phyloP scores from a whole-genome alignment of 495 filamentous ascomycete genomes.

The Cladorrhinum samala region DNA sequence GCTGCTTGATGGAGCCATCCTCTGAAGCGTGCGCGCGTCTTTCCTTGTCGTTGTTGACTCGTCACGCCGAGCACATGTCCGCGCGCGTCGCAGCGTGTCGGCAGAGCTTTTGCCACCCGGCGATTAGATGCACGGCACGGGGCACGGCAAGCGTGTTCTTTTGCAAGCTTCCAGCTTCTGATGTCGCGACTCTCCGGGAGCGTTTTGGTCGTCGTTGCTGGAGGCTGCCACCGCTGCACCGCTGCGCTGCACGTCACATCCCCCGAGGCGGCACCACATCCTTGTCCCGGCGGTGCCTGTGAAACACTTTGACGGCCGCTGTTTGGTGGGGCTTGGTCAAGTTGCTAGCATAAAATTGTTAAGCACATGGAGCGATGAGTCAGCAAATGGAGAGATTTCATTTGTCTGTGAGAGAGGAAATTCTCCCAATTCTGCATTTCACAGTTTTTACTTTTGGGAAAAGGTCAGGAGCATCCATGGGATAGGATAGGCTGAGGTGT shows the following conservation, averaged over 20 bases:
- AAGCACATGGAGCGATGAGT: slow-evolving; percentile 4
- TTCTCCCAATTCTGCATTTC: no score
- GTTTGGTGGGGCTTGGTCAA: no score
- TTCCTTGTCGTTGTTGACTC: neutral
- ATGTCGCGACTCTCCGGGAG: neutral
- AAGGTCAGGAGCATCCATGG: no score
- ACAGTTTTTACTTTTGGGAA: no score
- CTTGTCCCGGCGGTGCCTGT: slow-evolving; percentile 8
- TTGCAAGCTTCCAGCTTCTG: neutral
- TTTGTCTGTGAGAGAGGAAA: no score
- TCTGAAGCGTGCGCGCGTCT: neutral
- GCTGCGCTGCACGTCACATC: slow-evolving; percentile 17
- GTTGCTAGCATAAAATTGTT: no score
- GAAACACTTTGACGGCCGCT: neutral
- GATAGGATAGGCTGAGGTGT: no score
- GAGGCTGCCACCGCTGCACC: no score
- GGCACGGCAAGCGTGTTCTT: neutral
- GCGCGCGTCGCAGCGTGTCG: neutral
- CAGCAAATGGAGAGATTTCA: neutral
- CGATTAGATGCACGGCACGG: neutral
- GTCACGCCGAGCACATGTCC: neutral
- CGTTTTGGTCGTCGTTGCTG: slow-evolving; percentile 7
- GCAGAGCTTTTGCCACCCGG: neutral
- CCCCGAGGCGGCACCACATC: slow-evolving; percentile 5
- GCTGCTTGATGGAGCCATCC: slow-evolving; percentile 47